phyloP scores from a whole-genome alignment of 306 rosid genomes.

The Ormosia emarginata region DNA sequence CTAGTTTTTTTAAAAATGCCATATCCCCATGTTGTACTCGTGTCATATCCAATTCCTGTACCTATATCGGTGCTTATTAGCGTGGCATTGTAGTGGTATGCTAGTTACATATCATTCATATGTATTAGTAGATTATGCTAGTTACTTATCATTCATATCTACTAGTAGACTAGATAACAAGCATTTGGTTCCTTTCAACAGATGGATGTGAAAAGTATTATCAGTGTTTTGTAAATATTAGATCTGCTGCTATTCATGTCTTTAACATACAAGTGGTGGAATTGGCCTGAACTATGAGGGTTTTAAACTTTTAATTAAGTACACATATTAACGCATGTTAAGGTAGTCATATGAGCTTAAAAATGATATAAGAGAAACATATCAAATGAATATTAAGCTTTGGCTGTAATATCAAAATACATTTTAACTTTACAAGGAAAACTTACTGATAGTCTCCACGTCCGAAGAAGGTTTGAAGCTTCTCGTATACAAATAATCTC shows the following conservation, averaged over 20 bases:
- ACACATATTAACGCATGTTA: background rate
- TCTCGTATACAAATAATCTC: slow-evolving; percentile 93
- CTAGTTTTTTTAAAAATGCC: too few species aligned
- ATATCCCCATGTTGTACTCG: too few species aligned
- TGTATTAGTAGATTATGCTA: too few species aligned
- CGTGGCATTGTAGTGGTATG: background rate
- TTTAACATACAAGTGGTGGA: background rate
- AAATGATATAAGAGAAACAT: slow-evolving; percentile 4
- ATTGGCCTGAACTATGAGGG: background rate
- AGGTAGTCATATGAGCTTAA: background rate
- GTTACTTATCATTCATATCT: background rate
- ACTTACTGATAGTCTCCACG: slow-evolving; percentile 95
- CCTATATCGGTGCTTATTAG: too few species aligned
- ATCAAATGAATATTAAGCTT: slow-evolving; percentile 1
- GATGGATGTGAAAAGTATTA: background rate
- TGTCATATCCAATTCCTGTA: too few species aligned
- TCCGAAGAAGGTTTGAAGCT: slow-evolving; percentile 74
- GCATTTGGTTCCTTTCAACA: background rate
- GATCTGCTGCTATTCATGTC: background rate
- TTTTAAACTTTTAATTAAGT: background rate
- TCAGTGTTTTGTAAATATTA: background rate
- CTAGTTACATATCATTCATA: background rate
- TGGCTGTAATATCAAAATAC: background rate
- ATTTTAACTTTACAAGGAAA: slow-evolving; percentile 16
- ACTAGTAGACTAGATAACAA: background rate